Evolutionary conservation across 2,329 filamentous ascomycete species (phyloP), one percentile per base, ranked within the genome.

Genomic region (Penicillium sclerotiorum): DNA sequence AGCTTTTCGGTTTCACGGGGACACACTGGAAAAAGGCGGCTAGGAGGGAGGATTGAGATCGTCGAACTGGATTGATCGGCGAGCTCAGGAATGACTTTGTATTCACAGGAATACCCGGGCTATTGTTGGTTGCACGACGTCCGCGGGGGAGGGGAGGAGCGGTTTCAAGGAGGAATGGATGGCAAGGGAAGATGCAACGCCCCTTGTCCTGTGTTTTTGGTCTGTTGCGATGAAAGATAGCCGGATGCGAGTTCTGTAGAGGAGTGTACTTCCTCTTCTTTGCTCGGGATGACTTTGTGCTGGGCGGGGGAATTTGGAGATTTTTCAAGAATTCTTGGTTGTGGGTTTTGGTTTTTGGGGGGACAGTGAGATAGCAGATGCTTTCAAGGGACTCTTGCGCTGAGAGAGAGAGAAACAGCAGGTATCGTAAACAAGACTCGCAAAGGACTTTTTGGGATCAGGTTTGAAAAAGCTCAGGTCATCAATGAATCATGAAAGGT

Each of bases 1-100:
- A 95, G 90, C 81, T 92, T 94, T 87, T 84, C 89, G 89, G 85
- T 87, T 84, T 78, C 69, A 61, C 55, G 50, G 58, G 36, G 55
- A 50, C 63, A 65, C 65, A 58, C 58, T 61, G 56, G 60, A 60
- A 47, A 60, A 53, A 49, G 43, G 38, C 32, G 49, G 47, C 35
- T 33, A 45, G 37, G 45, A 45, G 49, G 50, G 43, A 38, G 27
- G 15, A 38, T 20, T 11, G 45, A 36, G 52, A 50, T 52, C 60
- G 65, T 63, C 56, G 59, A 58, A 62, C 57, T 56, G 49, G 45
- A 40, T 51, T 35, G 21, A 61, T 57, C 61, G 58, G 58, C 60
- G 55, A 59, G 51, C 55, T 56, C 36, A 49, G 39, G 22, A 27
- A 43, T 3, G n/a, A 9, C 22, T 30, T n/a, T 22, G 9, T 30